Base-by-base conservation (phyloP, 148 eudicot genomes). In the Polygonum aviculare region DNA sequence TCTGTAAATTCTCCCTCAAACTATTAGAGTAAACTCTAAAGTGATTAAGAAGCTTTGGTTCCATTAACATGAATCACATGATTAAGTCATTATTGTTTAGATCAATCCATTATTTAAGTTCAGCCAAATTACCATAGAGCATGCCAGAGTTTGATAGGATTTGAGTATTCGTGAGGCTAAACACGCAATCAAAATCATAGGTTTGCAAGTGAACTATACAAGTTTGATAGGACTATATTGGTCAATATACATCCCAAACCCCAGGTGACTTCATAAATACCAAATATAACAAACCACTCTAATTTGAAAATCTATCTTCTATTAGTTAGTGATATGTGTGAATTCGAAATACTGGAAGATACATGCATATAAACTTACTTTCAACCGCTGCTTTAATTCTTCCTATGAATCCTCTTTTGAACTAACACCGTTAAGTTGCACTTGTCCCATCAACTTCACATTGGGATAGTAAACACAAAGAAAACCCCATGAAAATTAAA, bases 361-460 rank as follows among this genome's bases (percentile, higher is more conserved):
- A 26, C 31, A 31, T 3, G 15, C 0, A 67, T 36, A 67, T 40
- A 22, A 69, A 84, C 87, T 84, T 86, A 95, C 97, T 84, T 81
- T 80, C 77, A 35, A 80, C 85, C 77, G 88, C 98, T 69, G 80
- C 86, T 83, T 86, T 83, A 72, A 95, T 84, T 82, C 77, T 91
- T 67, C 72, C 73, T 62, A 93, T 74, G 76, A 95, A 95, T 50
- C 87, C 7, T 92, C 87, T 75, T 85, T 91, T 19, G 80, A 78
- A 76, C 74, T 76, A 50, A 88, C 83, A 36, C 89, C 97, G 73
- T 83, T 91, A 73, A 95, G 87, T 62, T 86, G 84, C 72, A 95
- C 93, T 75, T 72, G 85, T 54, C 79, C 85, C 94, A 95, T 89
- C 99, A 92, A 87, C 81, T 76, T 44, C 79, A 50, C 52, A 80